Conservation (phyloP, 1,139 yeast genomes). For the Citeromyces hawaiiensis region DNA sequence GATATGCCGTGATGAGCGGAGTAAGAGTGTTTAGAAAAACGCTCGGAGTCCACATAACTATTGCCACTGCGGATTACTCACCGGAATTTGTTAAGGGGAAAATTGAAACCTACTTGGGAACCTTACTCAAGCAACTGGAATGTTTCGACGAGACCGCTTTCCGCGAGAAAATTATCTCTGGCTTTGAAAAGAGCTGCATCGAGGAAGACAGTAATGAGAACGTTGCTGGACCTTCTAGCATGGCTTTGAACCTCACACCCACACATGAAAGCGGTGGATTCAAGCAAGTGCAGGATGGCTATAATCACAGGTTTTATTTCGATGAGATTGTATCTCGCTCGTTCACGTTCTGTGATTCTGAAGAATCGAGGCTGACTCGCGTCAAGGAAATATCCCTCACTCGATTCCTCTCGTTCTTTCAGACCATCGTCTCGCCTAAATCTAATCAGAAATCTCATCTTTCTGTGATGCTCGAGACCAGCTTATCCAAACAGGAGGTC, state of each 20-base stretch:
- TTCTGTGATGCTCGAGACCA: conserved; percentile 24
- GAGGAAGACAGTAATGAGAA: conserved; percentile 5
- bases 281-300: conserved; percentile 9
- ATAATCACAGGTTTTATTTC: conserved; percentile 29
- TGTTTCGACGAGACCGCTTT: conserved; percentile 21
- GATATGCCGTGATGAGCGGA: conserved; percentile 44
- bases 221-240: conserved; percentile 22
- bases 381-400: conserved; percentile 13
- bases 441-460: conserved; percentile 24
- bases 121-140: conserved; percentile 19
- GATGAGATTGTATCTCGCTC: conserved; percentile 32
- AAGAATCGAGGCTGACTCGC: conserved; percentile 13
- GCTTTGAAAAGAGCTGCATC: conserved; percentile 16
- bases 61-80: conserved; percentile 30
- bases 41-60: conserved; percentile 40
- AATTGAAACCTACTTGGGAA: conserved; percentile 30
- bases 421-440: conserved; percentile 20
- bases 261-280: conserved; percentile 6
- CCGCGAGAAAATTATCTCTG: conserved; percentile 16
- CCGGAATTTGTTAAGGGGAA: conserved; percentile 23
- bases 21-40: conserved; percentile 32
- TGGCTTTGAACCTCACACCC: conserved; percentile 23
- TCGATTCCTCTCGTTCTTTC: conserved; percentile 16
- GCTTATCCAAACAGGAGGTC: conserved; percentile 19
- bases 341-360: conserved; percentile 20